These are phyloP conservation scores for Cryptococcus sp. DNA, from an alignment of 1,284 basidiomycete species.

Conservation along the genomic window DNA sequence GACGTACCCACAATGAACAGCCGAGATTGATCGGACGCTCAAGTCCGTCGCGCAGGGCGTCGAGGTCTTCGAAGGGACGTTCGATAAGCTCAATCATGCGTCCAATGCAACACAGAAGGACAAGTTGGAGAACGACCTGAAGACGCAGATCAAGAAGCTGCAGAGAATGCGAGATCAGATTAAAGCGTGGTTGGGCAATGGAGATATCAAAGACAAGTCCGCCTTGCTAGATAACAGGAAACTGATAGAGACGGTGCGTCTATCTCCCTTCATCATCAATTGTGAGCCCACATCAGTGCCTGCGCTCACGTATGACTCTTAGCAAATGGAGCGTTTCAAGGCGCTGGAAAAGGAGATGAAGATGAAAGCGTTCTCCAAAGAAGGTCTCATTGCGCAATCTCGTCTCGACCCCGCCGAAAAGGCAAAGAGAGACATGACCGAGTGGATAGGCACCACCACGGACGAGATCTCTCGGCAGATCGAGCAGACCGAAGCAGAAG, in stretches of 20 bases:
- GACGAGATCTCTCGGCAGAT: constrained; percentile 93
- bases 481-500: constrained; percentile 92
- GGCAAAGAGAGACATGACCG: constrained; percentile 86
- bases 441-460: constrained; percentile 83
- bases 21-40: constrained; percentile 93
- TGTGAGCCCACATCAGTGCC: neutral
- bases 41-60: constrained; percentile 94
- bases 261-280: no score
- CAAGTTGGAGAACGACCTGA: constrained; percentile 91
- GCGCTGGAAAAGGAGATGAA: constrained; percentile 99
- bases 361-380: constrained; percentile 99
- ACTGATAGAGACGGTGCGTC: constrained; percentile 87
- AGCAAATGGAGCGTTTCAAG: constrained; percentile 99
- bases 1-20: constrained; percentile 55
- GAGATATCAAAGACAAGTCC: constrained; percentile 99
- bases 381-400: constrained; percentile 91
- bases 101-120: constrained; percentile 92
- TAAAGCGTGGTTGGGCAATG: constrained; percentile 97
- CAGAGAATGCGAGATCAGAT: constrained; percentile 98
- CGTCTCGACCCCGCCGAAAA: constrained; percentile 96
- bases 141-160: constrained; percentile 99
- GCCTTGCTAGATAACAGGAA: constrained; percentile 88
- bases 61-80: constrained; percentile 91
- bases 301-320: constrained; percentile 10
- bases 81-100: constrained; percentile 93